These are phyloP conservation scores for Sordariomycetes sp. DNA, from an alignment of 2,329 filamentous ascomycete species.

Conservation along the genomic window DNA sequence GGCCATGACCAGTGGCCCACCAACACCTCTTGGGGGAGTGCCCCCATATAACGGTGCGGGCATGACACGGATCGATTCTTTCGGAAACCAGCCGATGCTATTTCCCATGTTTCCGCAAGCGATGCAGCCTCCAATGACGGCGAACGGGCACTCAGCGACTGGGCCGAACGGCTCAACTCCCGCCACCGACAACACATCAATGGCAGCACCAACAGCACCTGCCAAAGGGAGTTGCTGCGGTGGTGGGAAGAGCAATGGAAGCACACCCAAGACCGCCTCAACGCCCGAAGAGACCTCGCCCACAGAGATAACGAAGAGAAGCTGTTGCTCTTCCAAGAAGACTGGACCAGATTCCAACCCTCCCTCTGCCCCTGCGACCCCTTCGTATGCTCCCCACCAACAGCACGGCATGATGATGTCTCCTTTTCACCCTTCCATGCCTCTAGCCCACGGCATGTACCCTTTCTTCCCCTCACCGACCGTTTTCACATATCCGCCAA, in stretches of 20 bases:
- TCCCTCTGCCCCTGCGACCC: neutral
- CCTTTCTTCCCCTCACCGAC: conserved; percentile 32
- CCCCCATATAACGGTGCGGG: conserved; percentile 16
- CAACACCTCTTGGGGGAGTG: neutral
- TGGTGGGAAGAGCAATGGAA: conserved; percentile 7
- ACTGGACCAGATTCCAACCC: neutral
- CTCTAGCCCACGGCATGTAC: conserved; percentile 28
- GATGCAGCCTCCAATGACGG: conserved; percentile 13
- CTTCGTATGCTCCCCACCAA: neutral
- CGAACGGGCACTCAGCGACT: conserved; percentile 1
- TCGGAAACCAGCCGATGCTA: conserved; percentile 13
- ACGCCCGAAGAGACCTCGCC: neutral
- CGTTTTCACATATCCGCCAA: conserved; percentile 42
- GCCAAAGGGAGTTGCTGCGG: conserved; percentile 12
- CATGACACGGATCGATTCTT: conserved; percentile 15
- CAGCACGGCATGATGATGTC: conserved; percentile 21
- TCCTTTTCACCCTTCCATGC: conserved; percentile 23
- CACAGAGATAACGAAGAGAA: neutral
- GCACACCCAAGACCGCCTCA: conserved; percentile 1
- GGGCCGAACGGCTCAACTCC: neutral
- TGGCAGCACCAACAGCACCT: neutral
- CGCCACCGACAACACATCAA: neutral
- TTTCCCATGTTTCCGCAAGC: conserved; percentile 22
- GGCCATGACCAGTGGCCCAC: neutral
- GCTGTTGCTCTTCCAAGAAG: conserved; percentile 24